Base-by-base conservation (phyloP, 2,329 filamentous ascomycete species). In the Monosporascus ibericus region DNA sequence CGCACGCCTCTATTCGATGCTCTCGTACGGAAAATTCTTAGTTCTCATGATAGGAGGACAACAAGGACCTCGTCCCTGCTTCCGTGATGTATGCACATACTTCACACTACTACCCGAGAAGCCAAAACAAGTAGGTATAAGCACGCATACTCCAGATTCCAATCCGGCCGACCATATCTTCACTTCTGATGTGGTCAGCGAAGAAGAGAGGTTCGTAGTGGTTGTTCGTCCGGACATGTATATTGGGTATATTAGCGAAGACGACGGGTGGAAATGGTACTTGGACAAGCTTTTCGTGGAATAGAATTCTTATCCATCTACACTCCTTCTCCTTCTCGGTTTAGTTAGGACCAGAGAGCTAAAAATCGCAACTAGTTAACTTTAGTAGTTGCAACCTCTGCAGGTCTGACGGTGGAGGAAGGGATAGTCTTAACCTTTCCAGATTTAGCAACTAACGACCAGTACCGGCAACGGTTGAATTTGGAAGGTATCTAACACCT, bases 221-320 rank as follows among this genome's bases (percentile, higher is more conserved):
- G 63, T 73, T 3, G 67, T 73, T 20, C 63, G 70, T 14, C 70
- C 70, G 15, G 70, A 73, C 52, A 70, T 72, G 70, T 73, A 73
- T 48, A 65, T 73, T 53, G 70, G 69, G 15, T 67, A 63, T 49
- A 67, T 70, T 18, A 65, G 66, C 17, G 52, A 52, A 39, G 52
- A 59, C 53, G 42, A 57, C 48, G 62, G 61, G n/a, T 67, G 63
- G 58, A 60, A 55, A 38, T 49, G 55, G 27, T 70, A 70, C 42
- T 18, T 36, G 27, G 38, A 22, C 17, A 47, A n/a, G 6, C 11
- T 46, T 46, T 46, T 22, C 20, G n/a, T 25, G 22, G 22, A 30
- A 25, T 46, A 44, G 17, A 8, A 5, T 18, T 39, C 18, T 39
- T 18, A 11, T 17, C 2, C 7, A 8, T 18, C 18, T 40, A 11